Conservation (phyloP, 257 asterid genomes). For the Gynochthodes officinalis region DNA sequence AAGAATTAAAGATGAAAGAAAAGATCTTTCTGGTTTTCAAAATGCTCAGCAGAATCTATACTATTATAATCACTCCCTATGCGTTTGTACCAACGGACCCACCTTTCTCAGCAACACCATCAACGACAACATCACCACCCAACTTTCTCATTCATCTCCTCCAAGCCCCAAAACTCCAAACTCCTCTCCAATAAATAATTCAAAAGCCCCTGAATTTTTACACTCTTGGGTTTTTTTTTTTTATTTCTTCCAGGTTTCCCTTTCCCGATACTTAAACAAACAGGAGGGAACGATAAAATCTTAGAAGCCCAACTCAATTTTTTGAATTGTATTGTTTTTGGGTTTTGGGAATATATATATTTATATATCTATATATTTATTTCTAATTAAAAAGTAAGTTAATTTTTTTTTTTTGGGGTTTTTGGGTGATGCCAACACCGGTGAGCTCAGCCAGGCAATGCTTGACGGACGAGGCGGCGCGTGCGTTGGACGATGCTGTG, state of each 20-base stretch:
- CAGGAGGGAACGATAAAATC: slow-evolving; percentile 22
- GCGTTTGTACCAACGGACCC: slow-evolving; percentile 29
- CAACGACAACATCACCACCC: slow-evolving; percentile 16
- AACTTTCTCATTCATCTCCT: slow-evolving; percentile 14
- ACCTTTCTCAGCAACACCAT: no score
- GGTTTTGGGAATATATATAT: not conserved
- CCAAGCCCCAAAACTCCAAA: slow-evolving; percentile 20
- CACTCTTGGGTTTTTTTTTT: slow-evolving; percentile 15
- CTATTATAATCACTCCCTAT: slow-evolving; percentile 21
- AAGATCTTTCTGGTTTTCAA: slow-evolving; percentile 17
- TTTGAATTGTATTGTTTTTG: not conserved
- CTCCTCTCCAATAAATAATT: slow-evolving; percentile 35
- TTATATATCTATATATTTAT: not conserved
- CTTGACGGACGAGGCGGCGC: slow-evolving; percentile 72
- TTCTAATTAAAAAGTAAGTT: slow-evolving; percentile 6
- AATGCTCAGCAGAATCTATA: slow-evolving; percentile 25
- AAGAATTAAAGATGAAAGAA: not conserved
- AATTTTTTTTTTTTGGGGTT: not conserved
- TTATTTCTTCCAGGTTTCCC: slow-evolving; percentile 16
- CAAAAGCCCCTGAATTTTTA: slow-evolving; percentile 28
- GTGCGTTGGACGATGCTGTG: slow-evolving; percentile 80
- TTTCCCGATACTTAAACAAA: slow-evolving; percentile 13
- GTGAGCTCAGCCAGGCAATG: slow-evolving; percentile 82
- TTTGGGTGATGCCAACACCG: slow-evolving; percentile 94
- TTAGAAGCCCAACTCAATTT: slow-evolving; percentile 10